Evolutionary conservation across 768 basidiomycete species (phyloP), one percentile per base, ranked within the genome.

Genomic region (Auriscalpium vulgare): DNA sequence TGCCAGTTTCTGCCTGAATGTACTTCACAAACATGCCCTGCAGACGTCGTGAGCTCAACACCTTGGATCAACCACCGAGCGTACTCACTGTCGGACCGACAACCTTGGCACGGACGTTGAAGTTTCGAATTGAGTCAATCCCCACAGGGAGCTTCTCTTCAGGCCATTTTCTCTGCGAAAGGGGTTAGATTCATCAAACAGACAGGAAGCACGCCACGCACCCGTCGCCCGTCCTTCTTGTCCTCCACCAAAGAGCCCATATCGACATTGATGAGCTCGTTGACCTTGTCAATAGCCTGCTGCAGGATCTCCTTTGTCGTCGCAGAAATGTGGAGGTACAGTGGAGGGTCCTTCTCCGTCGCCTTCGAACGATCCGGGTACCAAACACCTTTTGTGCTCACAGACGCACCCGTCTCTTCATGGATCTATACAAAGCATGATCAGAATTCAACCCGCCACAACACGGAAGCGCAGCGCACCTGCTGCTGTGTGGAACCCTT

Each of bases 1-100:
- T 95, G 34, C 87, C 86, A 0, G 95, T 99, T 71, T 99, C 95
- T 63, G 87, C 82, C 71, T 99, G 95, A 50, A 98, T 98, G 68
- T 94, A 94, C 72, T 99, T 99, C 62, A 99, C 95, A 66, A 97
- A 99, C 61, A 92, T 85, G 61, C 95, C 95, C 89, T 91, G 68
- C 9, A 51, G 16, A 21, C n/a, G 3, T 9, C 21, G 38, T 23
- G 17, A 47, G 7, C 2, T 29, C 21, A 45, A 19, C 16, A 16
- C 10, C 48, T 14, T 10, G 38, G 16, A 50, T 49, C 38, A 46
- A 16, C 13, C 14, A 8, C 50, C 50, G 44, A 38, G 4, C 19
- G 36, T 4, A 76, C 82, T 56, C 69, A 94, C 93, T 59, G 83
- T 84, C 11, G 95, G 95, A 13, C 95, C 95, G 34, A 98, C 95